A percentile compares a stretch with the other conserved stretches of the same genome.
Evolutionary conservation across 805 yeast species (phyloP).

Genomic region (Saccharomycopsis fodiens): DNA sequence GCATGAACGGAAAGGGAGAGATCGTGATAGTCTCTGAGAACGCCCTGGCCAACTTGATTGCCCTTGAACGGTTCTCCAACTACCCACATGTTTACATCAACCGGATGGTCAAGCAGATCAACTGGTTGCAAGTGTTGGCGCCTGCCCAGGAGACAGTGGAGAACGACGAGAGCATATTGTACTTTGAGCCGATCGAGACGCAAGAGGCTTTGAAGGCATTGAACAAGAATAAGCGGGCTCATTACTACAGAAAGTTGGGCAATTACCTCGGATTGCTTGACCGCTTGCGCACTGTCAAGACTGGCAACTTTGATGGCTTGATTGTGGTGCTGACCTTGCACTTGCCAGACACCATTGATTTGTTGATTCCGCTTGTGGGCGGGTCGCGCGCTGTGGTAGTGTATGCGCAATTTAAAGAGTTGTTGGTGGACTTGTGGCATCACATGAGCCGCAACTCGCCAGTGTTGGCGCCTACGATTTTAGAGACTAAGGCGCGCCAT

Average conservation of each 20-base stretch:
- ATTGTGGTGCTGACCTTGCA: conserved; percentile 67
- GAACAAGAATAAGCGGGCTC: conserved; percentile 53
- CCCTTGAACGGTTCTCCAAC: conserved; percentile 54
- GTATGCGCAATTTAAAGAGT: conserved; percentile 76
- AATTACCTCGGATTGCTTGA: conserved; percentile 28
- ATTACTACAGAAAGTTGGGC: conserved; percentile 57
- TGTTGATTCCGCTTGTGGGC: conserved; percentile 53
- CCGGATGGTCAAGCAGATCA: conserved; percentile 58
- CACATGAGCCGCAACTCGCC: conserved; percentile 53
- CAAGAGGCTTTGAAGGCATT: conserved; percentile 30
- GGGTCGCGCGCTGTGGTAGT: conserved; percentile 87
- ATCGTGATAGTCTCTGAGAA: conserved; percentile 80
- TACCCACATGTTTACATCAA: conserved; percentile 45
- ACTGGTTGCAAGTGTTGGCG: conserved; percentile 72
- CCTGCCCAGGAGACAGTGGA: conserved; percentile 42
- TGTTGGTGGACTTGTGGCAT: conserved; percentile 66
- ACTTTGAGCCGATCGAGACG: conserved; percentile 18
- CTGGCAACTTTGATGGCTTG: conserved; percentile 64
- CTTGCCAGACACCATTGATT: conserved; percentile 55
- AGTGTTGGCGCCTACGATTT: conserved; percentile 73
- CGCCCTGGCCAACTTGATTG: conserved; percentile 81
- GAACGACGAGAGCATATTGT: conserved; percentile 13
- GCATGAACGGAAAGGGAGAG: conserved; percentile 70
- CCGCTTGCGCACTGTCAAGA: conserved; percentile 42
- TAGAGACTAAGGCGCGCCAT: conserved; percentile 74